Evolutionary conservation across 495 filamentous ascomycete species (phyloP).

Genomic region (Penicillium ucsense): DNA sequence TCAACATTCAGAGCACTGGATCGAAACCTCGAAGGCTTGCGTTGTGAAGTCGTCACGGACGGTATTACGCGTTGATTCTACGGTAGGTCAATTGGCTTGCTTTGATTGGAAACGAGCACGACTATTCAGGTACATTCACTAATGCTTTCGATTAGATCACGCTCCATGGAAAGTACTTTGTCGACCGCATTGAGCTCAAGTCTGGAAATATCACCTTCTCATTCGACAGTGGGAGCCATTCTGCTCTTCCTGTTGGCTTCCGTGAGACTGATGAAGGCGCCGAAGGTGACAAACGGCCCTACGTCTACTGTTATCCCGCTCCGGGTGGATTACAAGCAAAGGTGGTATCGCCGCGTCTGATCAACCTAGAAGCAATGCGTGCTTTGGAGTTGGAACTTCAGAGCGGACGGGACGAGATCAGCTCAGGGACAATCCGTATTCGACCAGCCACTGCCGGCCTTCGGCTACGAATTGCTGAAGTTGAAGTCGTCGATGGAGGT

Average conservation of each 20-base stretch:
- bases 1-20: slow-evolving; percentile 34
- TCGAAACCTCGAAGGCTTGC: slow-evolving; percentile 24
- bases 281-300: slow-evolving; percentile 26
- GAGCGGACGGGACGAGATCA: slow-evolving; percentile 70
- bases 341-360: slow-evolving; percentile 31
- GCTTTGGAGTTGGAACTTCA: slow-evolving; percentile 63
- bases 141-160: slow-evolving; percentile 38
- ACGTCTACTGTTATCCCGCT: slow-evolving; percentile 43
- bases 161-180: slow-evolving; percentile 64
- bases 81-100: slow-evolving; percentile 14
- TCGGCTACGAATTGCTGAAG: slow-evolving; percentile 66
- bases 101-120: neutral
- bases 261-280: slow-evolving; percentile 32
- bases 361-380: slow-evolving; percentile 69
- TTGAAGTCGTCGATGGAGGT: slow-evolving; percentile 46
- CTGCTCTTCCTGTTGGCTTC: slow-evolving; percentile 27
- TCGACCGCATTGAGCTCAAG: slow-evolving; percentile 61
- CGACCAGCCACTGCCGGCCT: slow-evolving; percentile 80
- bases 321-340: slow-evolving; percentile 39
- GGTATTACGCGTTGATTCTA: slow-evolving; percentile 29
- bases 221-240: slow-evolving; percentile 22
- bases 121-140: slow-evolving; percentile 4
- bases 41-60: slow-evolving; percentile 32
- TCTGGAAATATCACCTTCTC: slow-evolving; percentile 59
- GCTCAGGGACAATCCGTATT: slow-evolving; percentile 58